Percentiles rank a stretch among this genome's conserved stretches.
Evolutionary conservation across 805 yeast species (phyloP).

Genomic region (Candida corydali): DNA sequence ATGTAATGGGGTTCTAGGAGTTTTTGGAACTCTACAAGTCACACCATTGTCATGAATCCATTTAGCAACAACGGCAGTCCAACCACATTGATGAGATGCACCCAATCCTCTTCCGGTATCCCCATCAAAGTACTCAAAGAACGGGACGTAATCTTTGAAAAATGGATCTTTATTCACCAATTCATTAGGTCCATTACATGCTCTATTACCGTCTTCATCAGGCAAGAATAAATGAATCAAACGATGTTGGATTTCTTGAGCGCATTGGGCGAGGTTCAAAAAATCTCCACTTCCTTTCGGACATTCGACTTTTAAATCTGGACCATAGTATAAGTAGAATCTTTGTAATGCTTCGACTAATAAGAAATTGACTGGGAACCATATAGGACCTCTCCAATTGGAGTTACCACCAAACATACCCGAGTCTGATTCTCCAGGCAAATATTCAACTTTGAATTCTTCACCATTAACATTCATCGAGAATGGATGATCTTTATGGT

Average conservation of each 20-base stretch:
- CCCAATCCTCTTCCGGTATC: conserved; percentile 94
- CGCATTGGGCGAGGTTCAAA: conserved; percentile 81
- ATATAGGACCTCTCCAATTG: conserved; percentile 96
- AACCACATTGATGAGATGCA: conserved; percentile 91
- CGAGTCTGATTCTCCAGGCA: conserved; percentile 86
- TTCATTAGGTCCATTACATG: conserved; percentile 69
- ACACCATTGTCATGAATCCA: conserved; percentile 87
- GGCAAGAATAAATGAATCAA: conserved; percentile 73
- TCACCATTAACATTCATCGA: conserved; percentile 79
- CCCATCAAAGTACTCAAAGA: conserved; percentile 88
- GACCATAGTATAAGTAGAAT: conserved; percentile 84
- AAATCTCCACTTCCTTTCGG: conserved; percentile 79
- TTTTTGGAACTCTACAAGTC: conserved; percentile 52
- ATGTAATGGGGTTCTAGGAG: conserved; percentile 27
- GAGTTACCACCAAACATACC: conserved; percentile 96
- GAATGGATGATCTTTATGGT: conserved; percentile 80
- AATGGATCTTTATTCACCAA: conserved; percentile 54
- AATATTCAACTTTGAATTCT: conserved; percentile 63
- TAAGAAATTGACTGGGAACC: conserved; percentile 91
- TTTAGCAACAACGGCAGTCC: conserved; percentile 93
- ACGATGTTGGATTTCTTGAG: conserved; percentile 85
- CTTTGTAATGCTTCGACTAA: conserved; percentile 84
- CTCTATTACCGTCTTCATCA: conserved; percentile 61
- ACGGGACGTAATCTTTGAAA: conserved; percentile 73
- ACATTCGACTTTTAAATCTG: conserved; percentile 78